phyloP scores from a whole-genome alignment of 768 basidiomycete genomes.

The Pisolithus microcarpus region DNA sequence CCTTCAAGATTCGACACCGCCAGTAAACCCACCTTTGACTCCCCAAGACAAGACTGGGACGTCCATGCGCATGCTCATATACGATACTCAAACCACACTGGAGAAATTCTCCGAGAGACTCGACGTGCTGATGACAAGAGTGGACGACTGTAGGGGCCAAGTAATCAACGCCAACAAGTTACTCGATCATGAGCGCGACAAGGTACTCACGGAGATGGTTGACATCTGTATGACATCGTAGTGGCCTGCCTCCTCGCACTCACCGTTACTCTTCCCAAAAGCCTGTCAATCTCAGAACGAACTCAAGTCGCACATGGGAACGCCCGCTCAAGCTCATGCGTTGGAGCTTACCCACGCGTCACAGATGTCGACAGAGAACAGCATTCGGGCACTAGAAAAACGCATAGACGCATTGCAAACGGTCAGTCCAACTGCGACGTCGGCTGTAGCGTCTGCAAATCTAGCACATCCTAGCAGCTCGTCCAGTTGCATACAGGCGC shows the following conservation, averaged over 20 bases:
- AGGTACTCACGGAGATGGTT: constrained; percentile 43
- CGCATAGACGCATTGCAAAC: constrained; percentile 50
- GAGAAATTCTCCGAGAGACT: constrained; percentile 58
- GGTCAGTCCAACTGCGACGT: constrained; percentile 25
- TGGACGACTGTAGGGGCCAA: constrained; percentile 48
- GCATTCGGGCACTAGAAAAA: constrained; percentile 42
- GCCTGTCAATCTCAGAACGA: constrained; percentile 60
- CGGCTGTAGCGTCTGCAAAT: constrained; percentile 13
- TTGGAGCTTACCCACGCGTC: constrained; percentile 35
- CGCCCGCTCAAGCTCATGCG: constrained; percentile 41
- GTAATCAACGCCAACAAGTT: constrained; percentile 45
- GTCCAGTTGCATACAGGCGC: constrained; percentile 50
- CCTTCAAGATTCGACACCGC: constrained; percentile 14
- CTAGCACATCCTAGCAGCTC: constrained; percentile 26
- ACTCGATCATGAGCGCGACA: constrained; percentile 57
- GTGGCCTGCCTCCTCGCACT: background rate
- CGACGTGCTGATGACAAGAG: constrained; percentile 41
- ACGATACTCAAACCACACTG: constrained; percentile 67
- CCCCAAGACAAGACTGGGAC: constrained; percentile 62
- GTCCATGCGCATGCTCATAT: constrained; percentile 63
- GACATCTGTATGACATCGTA: constrained; percentile 5
- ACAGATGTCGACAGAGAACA: constrained; percentile 32
- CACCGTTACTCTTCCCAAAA: constrained; percentile 22
- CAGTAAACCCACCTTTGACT: constrained; percentile 29
- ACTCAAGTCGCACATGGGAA: constrained; percentile 51